These are phyloP conservation scores for Leavenworthia alabamica DNA, from an alignment of 345 rosid genomes.

Conservation along the genomic window DNA sequence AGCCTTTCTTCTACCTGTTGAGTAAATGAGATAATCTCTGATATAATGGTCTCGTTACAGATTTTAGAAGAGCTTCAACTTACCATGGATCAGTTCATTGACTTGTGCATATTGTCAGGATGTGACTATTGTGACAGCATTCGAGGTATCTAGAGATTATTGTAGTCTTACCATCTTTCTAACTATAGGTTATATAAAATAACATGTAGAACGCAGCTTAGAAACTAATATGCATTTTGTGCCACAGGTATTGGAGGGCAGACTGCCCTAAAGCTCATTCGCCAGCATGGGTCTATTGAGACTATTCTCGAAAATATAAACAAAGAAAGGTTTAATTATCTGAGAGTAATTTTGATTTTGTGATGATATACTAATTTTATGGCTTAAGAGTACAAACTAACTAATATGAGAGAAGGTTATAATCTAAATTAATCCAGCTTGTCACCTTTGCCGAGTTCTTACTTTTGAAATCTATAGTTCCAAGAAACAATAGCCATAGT, in stretches of 20 bases:
- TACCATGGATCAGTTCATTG: slow-evolving; percentile 92
- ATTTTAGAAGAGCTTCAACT: slow-evolving; percentile 77
- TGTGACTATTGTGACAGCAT: slow-evolving; percentile 97
- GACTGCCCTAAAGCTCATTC: slow-evolving; percentile 90
- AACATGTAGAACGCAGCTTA: not conserved
- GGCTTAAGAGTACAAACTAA: not conserved
- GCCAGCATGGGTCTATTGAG: slow-evolving; percentile 89
- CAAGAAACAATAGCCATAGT: not conserved
- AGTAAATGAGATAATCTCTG: not conserved
- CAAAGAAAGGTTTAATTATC: slow-evolving; percentile 57
- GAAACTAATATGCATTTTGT: slow-evolving; percentile 13
- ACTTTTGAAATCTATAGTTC: not conserved
- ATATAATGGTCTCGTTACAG: slow-evolving; percentile 36
- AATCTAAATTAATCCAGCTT: not conserved
- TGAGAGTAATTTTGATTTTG: not conserved
- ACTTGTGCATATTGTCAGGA: slow-evolving; percentile 92
- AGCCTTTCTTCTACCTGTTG: not conserved
- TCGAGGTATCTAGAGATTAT: slow-evolving; percentile 47
- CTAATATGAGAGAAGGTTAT: not conserved
- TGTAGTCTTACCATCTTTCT: slow-evolving; percentile 4
- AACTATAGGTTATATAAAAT: not conserved
- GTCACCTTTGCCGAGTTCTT: not conserved
- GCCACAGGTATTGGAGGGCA: slow-evolving; percentile 75
- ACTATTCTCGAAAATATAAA: slow-evolving; percentile 70
- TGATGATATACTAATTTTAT: not conserved